Percentiles rank a stretch among this genome's conserved stretches.
These are phyloP conservation scores for Chlamydomonas applanata DNA, from an alignment of 139 green algal genomes.

Conservation along the genomic window DNA sequence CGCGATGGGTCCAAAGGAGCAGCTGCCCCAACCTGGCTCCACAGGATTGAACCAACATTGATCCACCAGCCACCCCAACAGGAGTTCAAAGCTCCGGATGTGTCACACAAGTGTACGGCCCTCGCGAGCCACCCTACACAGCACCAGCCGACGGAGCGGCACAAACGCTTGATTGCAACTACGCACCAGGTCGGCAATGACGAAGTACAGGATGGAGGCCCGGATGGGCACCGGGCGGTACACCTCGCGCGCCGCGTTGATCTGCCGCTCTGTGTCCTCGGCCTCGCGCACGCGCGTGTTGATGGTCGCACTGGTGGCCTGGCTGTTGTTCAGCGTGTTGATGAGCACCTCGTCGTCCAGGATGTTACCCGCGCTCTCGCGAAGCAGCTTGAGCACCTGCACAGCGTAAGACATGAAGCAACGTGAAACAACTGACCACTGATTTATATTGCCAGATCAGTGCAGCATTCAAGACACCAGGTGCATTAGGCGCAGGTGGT, in stretches of 20 bases:
- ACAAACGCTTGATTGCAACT: not conserved
- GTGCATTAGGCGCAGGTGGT: no score
- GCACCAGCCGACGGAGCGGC: not conserved
- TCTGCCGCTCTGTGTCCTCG: slow-evolving; percentile 71
- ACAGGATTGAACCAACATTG: not conserved
- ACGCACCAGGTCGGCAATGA: slow-evolving; percentile 68
- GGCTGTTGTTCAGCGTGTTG: slow-evolving; percentile 81
- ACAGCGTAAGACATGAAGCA: no score
- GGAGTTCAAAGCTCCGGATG: not conserved
- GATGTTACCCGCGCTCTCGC: slow-evolving; percentile 74
- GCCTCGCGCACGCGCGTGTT: slow-evolving; percentile 53
- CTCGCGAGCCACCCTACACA: not conserved
- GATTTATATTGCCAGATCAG: no score
- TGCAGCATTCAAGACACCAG: no score
- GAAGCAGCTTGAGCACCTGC: slow-evolving; percentile 73
- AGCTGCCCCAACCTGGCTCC: no score
- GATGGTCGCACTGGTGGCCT: slow-evolving; percentile 21
- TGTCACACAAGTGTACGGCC: not conserved
- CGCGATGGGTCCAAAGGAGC: no score
- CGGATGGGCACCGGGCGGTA: slow-evolving; percentile 69
- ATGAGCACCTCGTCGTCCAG: slow-evolving; percentile 86
- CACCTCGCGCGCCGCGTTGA: slow-evolving; percentile 75
- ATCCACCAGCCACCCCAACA: not conserved
- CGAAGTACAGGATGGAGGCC: slow-evolving; percentile 77
- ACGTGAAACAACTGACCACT: no score